Evolutionary conservation across 805 yeast genomes (phyloP).

Genomic region (Cyberlindnera bimundalis): DNA sequence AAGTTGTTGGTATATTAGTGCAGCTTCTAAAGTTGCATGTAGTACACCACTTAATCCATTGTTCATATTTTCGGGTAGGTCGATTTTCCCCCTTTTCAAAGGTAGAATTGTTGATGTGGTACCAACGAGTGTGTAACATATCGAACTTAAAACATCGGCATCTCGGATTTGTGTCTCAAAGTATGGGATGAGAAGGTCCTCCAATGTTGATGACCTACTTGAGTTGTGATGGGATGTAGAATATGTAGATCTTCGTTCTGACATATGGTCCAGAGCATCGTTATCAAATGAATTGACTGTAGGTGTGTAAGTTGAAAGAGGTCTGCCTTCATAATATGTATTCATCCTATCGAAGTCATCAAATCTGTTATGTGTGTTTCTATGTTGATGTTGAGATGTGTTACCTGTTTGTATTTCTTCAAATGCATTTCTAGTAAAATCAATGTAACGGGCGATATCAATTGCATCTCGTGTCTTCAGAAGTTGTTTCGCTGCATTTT

Average conservation of each 20-base stretch:
- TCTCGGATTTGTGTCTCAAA: constrained; percentile 36
- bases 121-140: constrained; percentile 58
- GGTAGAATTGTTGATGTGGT: constrained; percentile 56
- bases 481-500: constrained; percentile 10
- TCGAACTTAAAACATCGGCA: constrained; percentile 40
- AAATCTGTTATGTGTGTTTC: neutral
- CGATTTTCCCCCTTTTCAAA: constrained; percentile 32
- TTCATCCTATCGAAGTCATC: constrained; percentile 1
- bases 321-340: constrained; percentile 10
- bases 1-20: constrained; percentile 56
- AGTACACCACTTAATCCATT: constrained; percentile 55
- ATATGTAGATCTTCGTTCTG: constrained; percentile 36
- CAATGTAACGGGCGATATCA: constrained; percentile 11
- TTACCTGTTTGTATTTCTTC: neutral
- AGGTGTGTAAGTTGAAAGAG: constrained; percentile 11
- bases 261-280: constrained; percentile 31
- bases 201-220: constrained; percentile 24
- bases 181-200: constrained; percentile 32
- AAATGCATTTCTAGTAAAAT: neutral
- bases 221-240: constrained; percentile 23
- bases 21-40: constrained; percentile 64
- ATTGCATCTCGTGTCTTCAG: constrained; percentile 6
- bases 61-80: constrained; percentile 51
- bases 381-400: neutral
- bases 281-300: constrained; percentile 40